Percentiles rank a stretch among this genome's conserved stretches.
phyloP scores from a whole-genome alignment of 208 protist species.

The Acanthamoeba rhysodes region DNA sequence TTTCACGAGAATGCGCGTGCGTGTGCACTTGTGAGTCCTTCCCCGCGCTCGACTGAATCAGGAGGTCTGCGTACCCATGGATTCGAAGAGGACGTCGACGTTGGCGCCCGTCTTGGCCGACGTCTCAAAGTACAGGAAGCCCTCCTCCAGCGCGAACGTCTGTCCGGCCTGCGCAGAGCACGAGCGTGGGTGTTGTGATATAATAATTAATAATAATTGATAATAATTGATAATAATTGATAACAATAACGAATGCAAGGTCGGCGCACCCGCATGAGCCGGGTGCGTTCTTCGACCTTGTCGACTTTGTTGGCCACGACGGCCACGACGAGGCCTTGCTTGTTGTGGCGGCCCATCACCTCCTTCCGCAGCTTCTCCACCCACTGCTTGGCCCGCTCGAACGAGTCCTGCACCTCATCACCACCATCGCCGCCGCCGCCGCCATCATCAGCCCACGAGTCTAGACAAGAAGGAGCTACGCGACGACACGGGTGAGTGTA shows the following conservation, averaged over 20 bases:
- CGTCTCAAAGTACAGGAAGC: constrained; percentile 46
- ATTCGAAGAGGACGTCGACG: constrained; percentile 20
- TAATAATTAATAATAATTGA: neutral
- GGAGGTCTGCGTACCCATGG: neutral
- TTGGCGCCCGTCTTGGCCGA: constrained; percentile 33
- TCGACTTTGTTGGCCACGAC: constrained; percentile 29
- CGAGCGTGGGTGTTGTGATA: neutral
- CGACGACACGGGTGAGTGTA: neutral
- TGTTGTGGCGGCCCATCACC: constrained; percentile 5
- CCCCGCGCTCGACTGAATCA: no score
- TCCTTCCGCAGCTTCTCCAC: constrained; percentile 31
- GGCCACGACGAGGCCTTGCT: neutral
- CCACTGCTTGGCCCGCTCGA: constrained; percentile 3
- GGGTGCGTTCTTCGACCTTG: neutral
- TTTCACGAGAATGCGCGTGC: no score
- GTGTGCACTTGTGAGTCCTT: neutral
- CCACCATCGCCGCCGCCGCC: neutral
- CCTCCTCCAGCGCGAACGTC: neutral
- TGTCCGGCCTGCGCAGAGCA: neutral
- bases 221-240: neutral
- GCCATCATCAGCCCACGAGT: neutral
- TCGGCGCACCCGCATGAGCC: neutral
- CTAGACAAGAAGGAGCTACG: neutral
- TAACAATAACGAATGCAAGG: neutral
- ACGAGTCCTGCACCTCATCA: neutral